Base-by-base conservation (phyloP, 2,329 filamentous ascomycete species). In the Nemania diffusa region DNA sequence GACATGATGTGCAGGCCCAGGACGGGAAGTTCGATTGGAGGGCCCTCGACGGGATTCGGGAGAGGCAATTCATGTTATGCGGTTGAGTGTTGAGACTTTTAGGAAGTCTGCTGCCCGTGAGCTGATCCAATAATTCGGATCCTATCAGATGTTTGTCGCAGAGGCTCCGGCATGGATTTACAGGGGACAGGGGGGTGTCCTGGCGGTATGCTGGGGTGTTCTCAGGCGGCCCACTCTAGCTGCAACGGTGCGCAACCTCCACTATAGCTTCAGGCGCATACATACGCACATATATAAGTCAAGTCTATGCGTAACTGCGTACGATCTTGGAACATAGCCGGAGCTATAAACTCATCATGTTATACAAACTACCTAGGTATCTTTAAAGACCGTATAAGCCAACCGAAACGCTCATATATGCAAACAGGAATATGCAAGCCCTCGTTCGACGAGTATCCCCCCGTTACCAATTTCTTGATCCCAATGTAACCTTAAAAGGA, bases 1-100 rank as follows among this genome's bases (percentile, higher is more conserved):
- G 75, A 32, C 76, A 78, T 15, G 77, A 76, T 50, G 71, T 69
- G 65, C 77, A 77, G 40, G 75, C 75, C 76, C 76, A 77, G 57
- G 69, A 66, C 20, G 70, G 72, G 13, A 62, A 44, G 26, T 56
- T 71, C 29, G 69, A 56, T 62, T 64, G 72, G 48, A 75, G 55
- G 3, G 77, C 73, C 64, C 76, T 76, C 75, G 78, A 79, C 69
- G 75, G 73, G 60, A 80, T 71, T 68, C 78, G 79, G 46, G 79
- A 75, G 53, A 81, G 73, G 64, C 70, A 71, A 73, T 82, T 83
- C 83, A 84, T 50, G 40, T 29, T 59, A 27, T 46, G 61, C 8
- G 34, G n/a, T n/a, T 32, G 20, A 2, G 40, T 44, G 52, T 60
- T 65, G 51, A 32, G 53, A 26, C 7, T n/a, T 40, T 17, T 44